Evolutionary conservation across 352 stramenopile genomes (phyloP).

Genomic region (Blastocystis sp.): DNA sequence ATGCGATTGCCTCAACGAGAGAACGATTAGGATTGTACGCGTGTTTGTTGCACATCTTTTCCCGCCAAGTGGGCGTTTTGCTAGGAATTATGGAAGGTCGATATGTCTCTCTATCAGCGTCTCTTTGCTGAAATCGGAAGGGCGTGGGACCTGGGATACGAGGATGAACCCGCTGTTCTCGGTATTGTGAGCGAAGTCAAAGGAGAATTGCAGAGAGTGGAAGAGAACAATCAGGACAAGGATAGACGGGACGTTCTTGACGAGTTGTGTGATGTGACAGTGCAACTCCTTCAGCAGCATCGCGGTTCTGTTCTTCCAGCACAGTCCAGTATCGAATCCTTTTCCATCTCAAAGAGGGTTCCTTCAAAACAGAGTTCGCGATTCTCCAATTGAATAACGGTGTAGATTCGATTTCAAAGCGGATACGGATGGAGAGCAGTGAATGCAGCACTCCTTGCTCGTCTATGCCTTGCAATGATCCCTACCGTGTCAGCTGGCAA

Average conservation of each 20-base stretch:
- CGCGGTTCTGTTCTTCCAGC: background rate
- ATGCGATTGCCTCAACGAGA: background rate
- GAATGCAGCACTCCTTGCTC: background rate
- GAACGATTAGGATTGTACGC: background rate
- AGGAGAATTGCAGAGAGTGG: background rate
- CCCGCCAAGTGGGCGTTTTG: conserved; percentile 7
- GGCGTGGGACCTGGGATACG: conserved; percentile 12
- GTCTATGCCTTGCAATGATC: background rate
- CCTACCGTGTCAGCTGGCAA: conserved; percentile 19
- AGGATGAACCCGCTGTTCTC: background rate
- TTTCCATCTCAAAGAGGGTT: background rate
- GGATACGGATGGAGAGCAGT: background rate
- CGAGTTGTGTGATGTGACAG: conserved; percentile 42
- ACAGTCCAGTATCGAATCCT: background rate
- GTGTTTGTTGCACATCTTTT: conserved; percentile 63
- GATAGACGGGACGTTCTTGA: conserved; percentile 32
- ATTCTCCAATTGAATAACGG: background rate
- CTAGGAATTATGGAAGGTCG: background rate
- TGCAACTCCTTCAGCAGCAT: conserved; percentile 15
- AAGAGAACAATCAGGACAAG: background rate
- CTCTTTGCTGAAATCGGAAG: conserved; percentile 49
- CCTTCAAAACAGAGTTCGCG: background rate
- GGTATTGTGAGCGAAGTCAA: background rate
- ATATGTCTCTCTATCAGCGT: conserved; percentile 6
- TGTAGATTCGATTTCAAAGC: background rate